Evolutionary conservation across 257 asterid genomes (phyloP), one percentile per base, ranked within the genome.

Genomic region (Hygrophila difformis): DNA sequence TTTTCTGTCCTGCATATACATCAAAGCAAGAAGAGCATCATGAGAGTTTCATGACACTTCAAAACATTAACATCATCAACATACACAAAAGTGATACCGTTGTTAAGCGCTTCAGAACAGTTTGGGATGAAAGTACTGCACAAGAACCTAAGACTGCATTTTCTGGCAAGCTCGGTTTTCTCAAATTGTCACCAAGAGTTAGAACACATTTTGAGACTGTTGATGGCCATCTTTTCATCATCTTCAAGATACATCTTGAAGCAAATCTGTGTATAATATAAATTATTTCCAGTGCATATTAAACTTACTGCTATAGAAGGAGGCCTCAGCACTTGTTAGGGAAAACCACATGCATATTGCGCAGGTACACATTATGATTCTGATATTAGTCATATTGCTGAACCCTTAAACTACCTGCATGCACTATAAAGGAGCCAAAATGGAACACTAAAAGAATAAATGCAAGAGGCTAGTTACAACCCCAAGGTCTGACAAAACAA

Each of bases 151-250:
- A 78, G 52, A 91, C 96, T 37, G 76, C 82, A 76, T 78, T 59
- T 74, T 91, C 99, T 10, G 93, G 87, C 55, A 86, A 59, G 70
- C 73, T 66, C 18, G 95, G 64, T 55, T 65, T 63, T 65, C 75
- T 74, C 56, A 91, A 61, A 55, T 80, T 86, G 50, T 65, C 93
- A 61, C 87, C 62, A 49, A 91, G 79, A 53, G 66, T 68, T 54
- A 78, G 56, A 51, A 91, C 89, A 69, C 77, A 78, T 46, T 76
- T 83, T 53, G 96, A 78, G 64, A 81, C 86, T 53, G 93, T 76
- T 59, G 96, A 78, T 18, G 99, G 99, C 99, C 99, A 91, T 65
- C 94, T 75, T 64, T 86, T 86, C 80, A 86, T 76, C 87, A 82
- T 79, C 75, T 78, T 91, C 68, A 86, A 57, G 65, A 86, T 72